Evolutionary conservation across 345 rosid genomes (phyloP).

Genomic region (Angophora floribunda): DNA sequence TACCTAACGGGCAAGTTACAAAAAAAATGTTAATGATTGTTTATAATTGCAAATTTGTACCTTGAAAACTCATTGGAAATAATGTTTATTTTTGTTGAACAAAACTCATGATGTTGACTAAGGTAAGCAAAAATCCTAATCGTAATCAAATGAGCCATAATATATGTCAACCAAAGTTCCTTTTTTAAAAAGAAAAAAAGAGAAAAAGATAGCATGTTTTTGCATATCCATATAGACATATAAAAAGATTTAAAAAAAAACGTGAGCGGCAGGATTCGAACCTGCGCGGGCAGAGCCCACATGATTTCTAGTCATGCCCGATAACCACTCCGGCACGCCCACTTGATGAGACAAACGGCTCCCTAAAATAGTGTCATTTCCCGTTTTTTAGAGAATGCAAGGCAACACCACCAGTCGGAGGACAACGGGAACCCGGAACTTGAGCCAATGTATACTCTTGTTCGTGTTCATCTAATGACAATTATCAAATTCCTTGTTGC

Average conservation of each 20-base stretch:
- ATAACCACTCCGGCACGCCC: constrained; percentile 97
- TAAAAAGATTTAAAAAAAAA: not conserved
- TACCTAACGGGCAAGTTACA: not conserved
- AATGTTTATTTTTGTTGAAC: not conserved
- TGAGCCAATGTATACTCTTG: not conserved
- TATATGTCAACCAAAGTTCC: no score
- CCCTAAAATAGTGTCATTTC: not conserved
- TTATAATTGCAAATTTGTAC: not conserved
- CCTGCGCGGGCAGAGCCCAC: constrained; percentile 95
- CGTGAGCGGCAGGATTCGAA: constrained; percentile 79
- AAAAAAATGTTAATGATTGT: not conserved
- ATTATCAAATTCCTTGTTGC: not conserved
- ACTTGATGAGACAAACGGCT: not conserved
- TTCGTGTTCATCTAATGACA: not conserved
- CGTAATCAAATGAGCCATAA: not conserved
- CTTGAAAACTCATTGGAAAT: not conserved
- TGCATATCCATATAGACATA: not conserved
- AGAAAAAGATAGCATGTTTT: not conserved
- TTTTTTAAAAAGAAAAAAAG: no score
- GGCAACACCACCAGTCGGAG: not conserved
- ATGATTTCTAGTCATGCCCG: constrained; percentile 98
- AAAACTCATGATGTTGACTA: not conserved
- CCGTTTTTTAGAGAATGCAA: not conserved
- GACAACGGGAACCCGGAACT: not conserved
- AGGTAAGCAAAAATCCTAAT: not conserved